phyloP scores from a whole-genome alignment of 345 rosid genomes.

The Viola odorata region DNA sequence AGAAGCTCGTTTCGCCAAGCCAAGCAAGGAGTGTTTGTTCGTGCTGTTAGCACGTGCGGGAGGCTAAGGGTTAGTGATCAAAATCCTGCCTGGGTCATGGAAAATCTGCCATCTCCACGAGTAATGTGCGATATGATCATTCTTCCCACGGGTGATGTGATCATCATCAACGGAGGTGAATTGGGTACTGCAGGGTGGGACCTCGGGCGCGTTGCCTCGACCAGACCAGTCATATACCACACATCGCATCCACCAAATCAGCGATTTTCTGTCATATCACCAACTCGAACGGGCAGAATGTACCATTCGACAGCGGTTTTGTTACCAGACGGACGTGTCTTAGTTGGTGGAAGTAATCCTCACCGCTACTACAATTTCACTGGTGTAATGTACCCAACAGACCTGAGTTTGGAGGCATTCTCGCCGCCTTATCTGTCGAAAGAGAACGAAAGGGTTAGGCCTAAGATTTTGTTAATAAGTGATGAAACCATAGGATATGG shows the following conservation, averaged over 20 bases:
- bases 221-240: slow-evolving; percentile 53
- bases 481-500: slow-evolving; percentile 29
- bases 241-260: slow-evolving; percentile 10
- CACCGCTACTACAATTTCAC: slow-evolving; percentile 58
- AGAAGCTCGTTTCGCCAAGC: slow-evolving; percentile 33
- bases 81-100: slow-evolving; percentile 64
- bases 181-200: slow-evolving; percentile 82
- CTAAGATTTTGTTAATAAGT: slow-evolving; percentile 26
- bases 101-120: slow-evolving; percentile 62
- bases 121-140: slow-evolving; percentile 90
- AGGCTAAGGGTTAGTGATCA: slow-evolving; percentile 39
- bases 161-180: slow-evolving; percentile 62
- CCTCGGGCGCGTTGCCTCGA: slow-evolving; percentile 33
- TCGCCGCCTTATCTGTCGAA: slow-evolving; percentile 56
- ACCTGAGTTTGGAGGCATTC: slow-evolving; percentile 68
- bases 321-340: slow-evolving; percentile 57
- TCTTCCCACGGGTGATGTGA: slow-evolving; percentile 59
- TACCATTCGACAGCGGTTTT: slow-evolving; percentile 73
- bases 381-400: slow-evolving; percentile 60
- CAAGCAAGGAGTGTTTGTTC: slow-evolving; percentile 15
- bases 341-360: slow-evolving; percentile 81
- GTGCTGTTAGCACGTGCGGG: slow-evolving; percentile 61
- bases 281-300: slow-evolving; percentile 50
- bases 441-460: slow-evolving; percentile 30
- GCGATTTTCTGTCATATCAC: slow-evolving; percentile 48